Base-by-base conservation (phyloP, 2,329 filamentous ascomycete genomes). In the Delphinella strobiligena region DNA sequence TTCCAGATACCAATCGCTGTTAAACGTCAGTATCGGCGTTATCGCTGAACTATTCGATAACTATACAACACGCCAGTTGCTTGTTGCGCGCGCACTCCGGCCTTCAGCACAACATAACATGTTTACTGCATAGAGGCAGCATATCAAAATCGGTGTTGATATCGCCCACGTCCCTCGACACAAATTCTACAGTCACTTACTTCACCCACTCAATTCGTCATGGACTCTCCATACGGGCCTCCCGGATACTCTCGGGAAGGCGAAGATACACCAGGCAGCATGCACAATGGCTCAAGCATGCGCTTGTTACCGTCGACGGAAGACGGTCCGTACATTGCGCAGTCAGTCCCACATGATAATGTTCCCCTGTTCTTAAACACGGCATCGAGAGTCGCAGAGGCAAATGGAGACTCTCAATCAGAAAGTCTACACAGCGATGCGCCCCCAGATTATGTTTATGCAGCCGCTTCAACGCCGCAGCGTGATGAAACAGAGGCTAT, bases 301-400 rank as follows among this genome's bases (percentile, higher is more conserved):
- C 64, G 67, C 43, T 56, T 70, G 52, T 59, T 71, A 58, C 67
- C 66, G 47, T 61, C 62, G 46, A 55, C 52, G 31, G 64, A 68
- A 38, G 61, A 66, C 35, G 53, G 51, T 46, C 55, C 54, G 48
- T 63, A 64, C 50, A 55, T 58, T 51, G 34, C 36, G 9, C 54
- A 58, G 62, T 60, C 59, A 61, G 59, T 67, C 58, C 42, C 54
- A 54, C 50, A n/a, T n/a, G n/a, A n/a, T 52, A 54, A 33, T 48
- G 7, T 27, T 27, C 7, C 22, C 7, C 22, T 27, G 22, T 27
- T 27, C 22, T 7, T 7, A 7, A 27, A 27, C 12, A 27, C 12
- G 7, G 22, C 22, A 12, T 12, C 22, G 7, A 27, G 22, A 27
- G 22, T 27, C 7, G 22, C 22, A 27, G 22, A 27, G 7, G 22